phyloP scores from a whole-genome alignment of 2,329 filamentous ascomycete genomes.

The Alternaria sp. region DNA sequence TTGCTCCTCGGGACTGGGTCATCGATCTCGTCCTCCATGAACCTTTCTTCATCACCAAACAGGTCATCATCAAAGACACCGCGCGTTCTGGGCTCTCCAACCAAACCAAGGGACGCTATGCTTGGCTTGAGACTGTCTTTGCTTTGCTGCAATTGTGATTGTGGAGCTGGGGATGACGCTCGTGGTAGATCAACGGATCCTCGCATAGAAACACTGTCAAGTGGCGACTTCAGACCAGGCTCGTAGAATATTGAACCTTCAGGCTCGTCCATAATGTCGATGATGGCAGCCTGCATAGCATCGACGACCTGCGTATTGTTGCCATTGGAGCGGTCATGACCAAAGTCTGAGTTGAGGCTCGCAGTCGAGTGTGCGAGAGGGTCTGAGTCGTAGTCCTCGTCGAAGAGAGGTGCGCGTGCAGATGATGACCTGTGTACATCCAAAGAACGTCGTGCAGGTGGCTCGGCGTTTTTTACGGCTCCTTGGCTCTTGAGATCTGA shows the following conservation, averaged over 20 bases:
- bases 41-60: slow-evolving; percentile 88
- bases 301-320: slow-evolving; percentile 84
- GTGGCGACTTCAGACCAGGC: slow-evolving; percentile 58
- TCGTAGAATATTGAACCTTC: slow-evolving; percentile 71
- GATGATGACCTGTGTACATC: slow-evolving; percentile 64
- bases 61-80: slow-evolving; percentile 95
- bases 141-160: slow-evolving; percentile 34
- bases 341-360: slow-evolving; percentile 74
- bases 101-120: slow-evolving; percentile 86
- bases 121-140: slow-evolving; percentile 73
- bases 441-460: slow-evolving; percentile 68
- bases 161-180: slow-evolving; percentile 47
- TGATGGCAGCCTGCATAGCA: slow-evolving; percentile 90
- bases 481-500: slow-evolving; percentile 62
- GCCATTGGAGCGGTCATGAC: slow-evolving; percentile 50
- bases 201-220: slow-evolving; percentile 66
- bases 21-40: slow-evolving; percentile 83
- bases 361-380: slow-evolving; percentile 77
- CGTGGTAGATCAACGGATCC: slow-evolving; percentile 66
- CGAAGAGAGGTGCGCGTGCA: slow-evolving; percentile 69
- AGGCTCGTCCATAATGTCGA: slow-evolving; percentile 85
- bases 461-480: slow-evolving; percentile 53
- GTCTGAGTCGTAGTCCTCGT: slow-evolving; percentile 79
- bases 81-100: slow-evolving; percentile 84
- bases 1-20: slow-evolving; percentile 68